Conservation (phyloP, 805 yeast genomes). For the Hanseniaspora vineae region DNA sequence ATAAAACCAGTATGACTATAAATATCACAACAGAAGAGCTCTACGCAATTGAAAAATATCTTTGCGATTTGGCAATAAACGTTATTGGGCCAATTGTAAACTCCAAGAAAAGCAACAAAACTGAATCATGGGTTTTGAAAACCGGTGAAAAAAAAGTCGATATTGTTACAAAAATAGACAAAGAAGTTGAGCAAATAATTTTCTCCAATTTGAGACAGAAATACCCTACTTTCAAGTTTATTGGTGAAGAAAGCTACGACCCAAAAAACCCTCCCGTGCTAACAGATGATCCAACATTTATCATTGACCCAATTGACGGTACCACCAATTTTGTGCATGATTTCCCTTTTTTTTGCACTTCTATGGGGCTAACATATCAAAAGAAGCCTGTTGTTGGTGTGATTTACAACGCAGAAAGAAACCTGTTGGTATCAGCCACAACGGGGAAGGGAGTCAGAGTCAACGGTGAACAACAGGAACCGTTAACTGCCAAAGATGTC, state of each 20-base stretch:
- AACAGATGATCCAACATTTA: conserved; percentile 43
- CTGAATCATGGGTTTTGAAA: conserved; percentile 18
- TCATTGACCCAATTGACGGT: conserved; percentile 56
- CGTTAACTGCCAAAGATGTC: conserved; percentile 37
- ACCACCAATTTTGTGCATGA: conserved; percentile 53
- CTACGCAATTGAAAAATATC: conserved; percentile 14
- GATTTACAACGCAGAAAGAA: conserved; percentile 47
- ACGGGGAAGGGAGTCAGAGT: conserved; percentile 43
- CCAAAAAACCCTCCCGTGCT: conserved; percentile 17
- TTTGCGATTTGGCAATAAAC: conserved; percentile 16
- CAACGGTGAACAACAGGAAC: conserved; percentile 46
- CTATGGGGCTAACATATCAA: conserved; percentile 40
- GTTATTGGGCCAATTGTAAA: conserved; percentile 35
- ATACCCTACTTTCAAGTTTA: conserved; percentile 39
- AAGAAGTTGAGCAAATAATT: conserved; percentile 38
- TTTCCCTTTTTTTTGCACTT: conserved; percentile 50
- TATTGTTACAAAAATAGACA: conserved; percentile 52
- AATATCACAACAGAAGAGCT: neutral
- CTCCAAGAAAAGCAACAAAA: conserved; percentile 33
- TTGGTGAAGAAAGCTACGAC: conserved; percentile 46
- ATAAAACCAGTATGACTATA: too few relatives aligned
- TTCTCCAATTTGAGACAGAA: conserved; percentile 17
- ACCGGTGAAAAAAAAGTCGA: conserved; percentile 34
- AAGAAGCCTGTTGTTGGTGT: conserved; percentile 47
- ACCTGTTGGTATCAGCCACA: conserved; percentile 40